Evolutionary conservation across 2,329 filamentous ascomycete species (phyloP).

Genomic region (Byssoonygena ceratinophila): DNA sequence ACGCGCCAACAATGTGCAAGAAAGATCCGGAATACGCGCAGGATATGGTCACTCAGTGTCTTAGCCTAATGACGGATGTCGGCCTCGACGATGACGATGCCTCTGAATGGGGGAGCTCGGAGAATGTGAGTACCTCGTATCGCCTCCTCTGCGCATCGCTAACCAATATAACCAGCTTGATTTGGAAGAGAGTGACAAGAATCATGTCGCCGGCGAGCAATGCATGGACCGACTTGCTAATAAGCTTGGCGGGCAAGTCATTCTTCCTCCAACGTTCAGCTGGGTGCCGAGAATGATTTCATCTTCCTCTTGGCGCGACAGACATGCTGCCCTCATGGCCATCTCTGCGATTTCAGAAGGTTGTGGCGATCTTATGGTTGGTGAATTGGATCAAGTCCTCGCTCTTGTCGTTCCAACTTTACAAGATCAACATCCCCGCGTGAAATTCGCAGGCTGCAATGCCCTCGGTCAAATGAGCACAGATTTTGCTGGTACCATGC

Average conservation of each 20-base stretch:
- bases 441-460: constrained; percentile 95
- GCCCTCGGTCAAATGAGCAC: constrained; percentile 99
- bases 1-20: constrained; percentile 84
- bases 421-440: constrained; percentile 79
- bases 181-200: constrained; percentile 88
- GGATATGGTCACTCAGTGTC: constrained; percentile 96
- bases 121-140: constrained; percentile 56
- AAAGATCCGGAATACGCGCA: constrained; percentile 85
- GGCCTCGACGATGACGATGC: constrained; percentile 91
- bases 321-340: constrained; percentile 94
- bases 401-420: constrained; percentile 89
- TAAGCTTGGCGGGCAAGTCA: constrained; percentile 88
- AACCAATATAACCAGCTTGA: constrained; percentile 53
- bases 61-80: constrained; percentile 96
- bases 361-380: constrained; percentile 89
- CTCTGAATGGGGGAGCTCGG: constrained; percentile 79
- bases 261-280: constrained; percentile 84
- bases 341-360: constrained; percentile 98
- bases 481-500: constrained; percentile 96
- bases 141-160: neutral
- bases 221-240: constrained; percentile 97
- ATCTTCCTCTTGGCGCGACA: constrained; percentile 85
- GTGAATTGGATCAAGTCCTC: constrained; percentile 84
- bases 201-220: constrained; percentile 95
- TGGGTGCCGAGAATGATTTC: constrained; percentile 98